phyloP scores from a whole-genome alignment of 2,329 filamentous ascomycete genomes.

The Aureobasidium leucospermi region DNA sequence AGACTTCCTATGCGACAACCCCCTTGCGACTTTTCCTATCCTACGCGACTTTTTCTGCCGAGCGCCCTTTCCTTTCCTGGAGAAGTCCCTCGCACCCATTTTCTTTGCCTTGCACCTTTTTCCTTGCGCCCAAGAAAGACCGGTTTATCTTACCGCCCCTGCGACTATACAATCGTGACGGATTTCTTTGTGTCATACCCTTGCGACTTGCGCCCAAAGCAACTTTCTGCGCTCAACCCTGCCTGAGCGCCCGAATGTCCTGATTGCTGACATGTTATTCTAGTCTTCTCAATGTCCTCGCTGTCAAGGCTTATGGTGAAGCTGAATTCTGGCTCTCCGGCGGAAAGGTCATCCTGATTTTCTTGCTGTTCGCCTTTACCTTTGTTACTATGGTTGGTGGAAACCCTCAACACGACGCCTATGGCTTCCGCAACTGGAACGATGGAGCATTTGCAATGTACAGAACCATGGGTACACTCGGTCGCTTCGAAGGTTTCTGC shows the following conservation, averaged over 20 bases:
- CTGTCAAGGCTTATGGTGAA: slow-evolving; percentile 39
- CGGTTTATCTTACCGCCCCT: not conserved
- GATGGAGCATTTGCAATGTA: slow-evolving; percentile 27
- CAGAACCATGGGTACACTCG: slow-evolving; percentile 12
- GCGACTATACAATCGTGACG: not conserved
- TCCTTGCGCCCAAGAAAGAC: slow-evolving; percentile 8
- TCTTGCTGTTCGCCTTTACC: slow-evolving; percentile 30
- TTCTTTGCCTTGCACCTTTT: not conserved
- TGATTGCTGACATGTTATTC: slow-evolving; percentile 8
- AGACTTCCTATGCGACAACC: slow-evolving; percentile 4
- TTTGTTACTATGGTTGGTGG: slow-evolving; percentile 20
- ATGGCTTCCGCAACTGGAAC: slow-evolving; percentile 37
- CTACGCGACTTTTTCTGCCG: slow-evolving; percentile 10
- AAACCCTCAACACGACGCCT: slow-evolving; percentile 29
- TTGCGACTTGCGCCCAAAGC: slow-evolving; percentile 3
- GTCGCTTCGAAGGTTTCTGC: slow-evolving; percentile 27
- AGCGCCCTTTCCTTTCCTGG: slow-evolving; percentile 1
- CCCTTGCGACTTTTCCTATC: not conserved
- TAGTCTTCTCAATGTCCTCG: slow-evolving; percentile 34
- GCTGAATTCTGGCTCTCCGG: slow-evolving; percentile 42
- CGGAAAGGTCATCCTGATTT: slow-evolving; percentile 29
- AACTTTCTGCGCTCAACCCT: slow-evolving; percentile 7
- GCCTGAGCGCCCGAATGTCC: not conserved
- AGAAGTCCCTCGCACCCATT: not conserved
- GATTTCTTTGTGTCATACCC: not conserved